phyloP scores from a whole-genome alignment of 768 basidiomycete genomes.

The Gloeopeniophorella convolvens region DNA sequence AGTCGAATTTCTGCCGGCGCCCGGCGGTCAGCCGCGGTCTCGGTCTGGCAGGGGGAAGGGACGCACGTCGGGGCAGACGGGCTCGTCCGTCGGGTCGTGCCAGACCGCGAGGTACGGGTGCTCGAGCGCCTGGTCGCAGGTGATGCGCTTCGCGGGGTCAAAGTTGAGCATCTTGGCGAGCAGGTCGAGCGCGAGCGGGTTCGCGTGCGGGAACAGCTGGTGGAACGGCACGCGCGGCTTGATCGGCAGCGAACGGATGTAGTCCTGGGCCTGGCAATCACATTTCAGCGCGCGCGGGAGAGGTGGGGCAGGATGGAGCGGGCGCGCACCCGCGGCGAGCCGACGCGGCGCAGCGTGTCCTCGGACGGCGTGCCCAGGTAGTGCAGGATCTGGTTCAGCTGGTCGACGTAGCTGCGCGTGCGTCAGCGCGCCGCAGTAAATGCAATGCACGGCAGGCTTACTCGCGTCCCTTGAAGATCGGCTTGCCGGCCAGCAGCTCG shows the following conservation, averaged over 20 bases:
- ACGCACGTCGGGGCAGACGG: slow-evolving; percentile 68
- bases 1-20: slow-evolving; percentile 78
- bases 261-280: slow-evolving; percentile 77
- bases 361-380: slow-evolving; percentile 98
- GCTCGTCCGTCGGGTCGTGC: slow-evolving; percentile 97
- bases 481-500: slow-evolving; percentile 88
- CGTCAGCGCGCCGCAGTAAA: slow-evolving; percentile 5
- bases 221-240: slow-evolving; percentile 91
- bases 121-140: slow-evolving; percentile 90
- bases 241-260: slow-evolving; percentile 96
- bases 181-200: slow-evolving; percentile 90
- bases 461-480: slow-evolving; percentile 97
- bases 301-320: not conserved
- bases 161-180: slow-evolving; percentile 89
- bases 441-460: slow-evolving; percentile 34
- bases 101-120: slow-evolving; percentile 96
- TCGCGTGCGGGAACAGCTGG: slow-evolving; percentile 88
- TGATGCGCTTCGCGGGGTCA: slow-evolving; percentile 93
- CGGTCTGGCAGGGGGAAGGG: not conserved
- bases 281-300: not conserved
- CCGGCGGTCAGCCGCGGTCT: too few relatives aligned
- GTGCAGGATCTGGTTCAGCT: slow-evolving; percentile 96
- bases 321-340: slow-evolving; percentile 76
- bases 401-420: slow-evolving; percentile 81
- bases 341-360: slow-evolving; percentile 92